Evolutionary conservation across 2,329 filamentous ascomycete species (phyloP), one percentile per base, ranked within the genome.

Genomic region (Aphanoascus verrucosus): DNA sequence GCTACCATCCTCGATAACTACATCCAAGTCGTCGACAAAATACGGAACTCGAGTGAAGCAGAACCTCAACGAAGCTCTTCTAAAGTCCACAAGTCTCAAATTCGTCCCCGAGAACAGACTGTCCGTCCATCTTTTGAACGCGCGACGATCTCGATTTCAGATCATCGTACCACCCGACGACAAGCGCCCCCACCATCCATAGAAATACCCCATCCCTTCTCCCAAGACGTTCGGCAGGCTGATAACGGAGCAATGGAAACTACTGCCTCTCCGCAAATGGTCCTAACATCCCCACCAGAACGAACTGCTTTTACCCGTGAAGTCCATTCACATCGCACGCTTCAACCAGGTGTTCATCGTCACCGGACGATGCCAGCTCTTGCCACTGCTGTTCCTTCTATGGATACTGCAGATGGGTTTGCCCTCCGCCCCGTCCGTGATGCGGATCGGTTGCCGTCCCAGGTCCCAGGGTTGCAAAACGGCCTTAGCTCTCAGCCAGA

Each of bases 1-100:
- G 93, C 93, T 53, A 97, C 93, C 46, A 95, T 98, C 52, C 82
- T 98, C 56, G 89, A 96, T 72, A 97, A 97, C 71, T 98, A 98
- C 72, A 91, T 96, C 73, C 89, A 94, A 66, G 88, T 96, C 56
- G 84, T 96, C 59, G 91, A 97, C 63, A 91, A 89, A 70, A 88
- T 86, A 67, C 85, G 88, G 57, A 88, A 93, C 67, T 87, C 88
- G 72, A 84, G 84, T 31, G 89, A 95, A 65, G 79, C 82, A 52
- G 93, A 94, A 64, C 77, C 82, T 63, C 86, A 87, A 63, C 64
- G 65, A 54, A 65, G 66, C 52, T 62, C 65, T 37, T 40, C 44
- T 31, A 65, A 61, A 60, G 62, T 61, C 40, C 57, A 56, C 55
- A 66, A 70, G 57, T 53, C 62, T 54, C 49, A 44, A 23, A 49